Conservation (phyloP, 176 grass and related monocot species). For the Coix lacrymajobi region DNA sequence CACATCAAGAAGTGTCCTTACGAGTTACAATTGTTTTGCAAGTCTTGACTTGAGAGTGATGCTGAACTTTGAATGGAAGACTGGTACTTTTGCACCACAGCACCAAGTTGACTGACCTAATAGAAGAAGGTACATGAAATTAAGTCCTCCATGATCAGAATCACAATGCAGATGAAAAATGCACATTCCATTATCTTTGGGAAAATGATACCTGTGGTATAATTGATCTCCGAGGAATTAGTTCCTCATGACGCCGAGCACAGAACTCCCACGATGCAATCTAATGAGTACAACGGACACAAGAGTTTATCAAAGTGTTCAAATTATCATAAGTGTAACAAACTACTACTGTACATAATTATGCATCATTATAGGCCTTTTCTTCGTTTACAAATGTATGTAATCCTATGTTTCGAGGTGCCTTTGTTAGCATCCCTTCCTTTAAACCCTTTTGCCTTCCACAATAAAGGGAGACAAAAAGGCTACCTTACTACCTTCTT, state of each 20-base stretch:
- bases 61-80: conserved; percentile 61
- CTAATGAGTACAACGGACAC: conserved; percentile 28
- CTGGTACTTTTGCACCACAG: conserved; percentile 88
- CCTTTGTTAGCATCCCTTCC: not conserved
- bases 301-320: not conserved
- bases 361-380: not conserved
- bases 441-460: not conserved
- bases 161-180: not conserved
- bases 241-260: conserved; percentile 88
- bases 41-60: conserved; percentile 63
- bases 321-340: not conserved
- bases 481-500: not conserved
- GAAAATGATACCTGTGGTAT: conserved; percentile 69
- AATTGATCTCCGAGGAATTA: conserved; percentile 88
- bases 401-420: not conserved
- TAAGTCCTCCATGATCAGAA: conserved; percentile 3
- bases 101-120: conserved; percentile 84
- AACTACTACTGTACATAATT: not conserved
- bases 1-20: conserved; percentile 39
- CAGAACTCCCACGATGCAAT: conserved; percentile 98
- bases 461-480: not conserved
- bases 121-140: conserved; percentile 14
- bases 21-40: conserved; percentile 94
- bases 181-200: not conserved
- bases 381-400: not conserved